Evolutionary conservation across 1,284 basidiomycete species (phyloP), one percentile per base, ranked within the genome.

Genomic region (Gomphus sp.): DNA sequence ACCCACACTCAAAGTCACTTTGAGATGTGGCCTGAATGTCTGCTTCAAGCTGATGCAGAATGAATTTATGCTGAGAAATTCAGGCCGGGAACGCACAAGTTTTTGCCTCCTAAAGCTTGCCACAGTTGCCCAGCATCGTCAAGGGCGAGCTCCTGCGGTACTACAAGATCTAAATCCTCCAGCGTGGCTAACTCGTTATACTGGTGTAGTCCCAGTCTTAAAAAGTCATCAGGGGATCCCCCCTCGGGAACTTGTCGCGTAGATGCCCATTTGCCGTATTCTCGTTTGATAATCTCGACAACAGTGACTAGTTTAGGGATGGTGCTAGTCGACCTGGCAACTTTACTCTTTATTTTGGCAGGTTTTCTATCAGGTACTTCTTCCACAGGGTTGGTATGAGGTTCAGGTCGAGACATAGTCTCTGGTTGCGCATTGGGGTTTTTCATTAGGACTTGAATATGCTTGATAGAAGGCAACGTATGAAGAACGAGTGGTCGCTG

Each of bases 281-380:
- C 87, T 37, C 91, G 80, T 69, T 93, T 93, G 65, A 92, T 81
- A 60, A 92, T 90, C 71, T 94, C 91, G 0, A 83, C 85, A 4
- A 92, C 85, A 0, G 86, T 82, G 54, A 93, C 75, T 8, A 93
- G 76, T 0, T 84, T 80, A 0, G 89, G 82, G 6, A 85, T 80
- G 8, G 78, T 74, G 7, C 74, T 69, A 1, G 80, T 76, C 1
- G 77, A 72, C 12, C 71, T 63, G 45, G 63, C 62, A 28, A 66
- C 64, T 44, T 64, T 66, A n/a, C 61, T 60, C 44, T 48, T 63
- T 60, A 43, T 53, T 22, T 39, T 60, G 56, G 28, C 52, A 37
- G 39, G 47, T 18, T 47, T 51, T 41, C 34, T 50, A 51, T 33
- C 53, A 58, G 43, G 45, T 44, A 36, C 55, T 55, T 49, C 64